Evolutionary conservation across 805 yeast species (phyloP).

Genomic region (Starmerella powellii): DNA sequence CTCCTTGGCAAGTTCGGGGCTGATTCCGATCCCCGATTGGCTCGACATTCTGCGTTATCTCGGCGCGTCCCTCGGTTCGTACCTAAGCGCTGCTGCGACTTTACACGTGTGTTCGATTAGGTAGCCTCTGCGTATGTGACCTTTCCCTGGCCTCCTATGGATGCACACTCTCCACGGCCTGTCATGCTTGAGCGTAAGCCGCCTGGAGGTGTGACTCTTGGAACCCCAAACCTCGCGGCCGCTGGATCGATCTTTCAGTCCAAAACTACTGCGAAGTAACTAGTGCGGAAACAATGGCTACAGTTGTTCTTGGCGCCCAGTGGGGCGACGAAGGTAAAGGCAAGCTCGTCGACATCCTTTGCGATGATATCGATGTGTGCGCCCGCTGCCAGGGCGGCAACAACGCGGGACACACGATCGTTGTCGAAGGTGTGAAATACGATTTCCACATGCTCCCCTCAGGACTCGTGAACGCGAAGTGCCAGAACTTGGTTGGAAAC

Average conservation of each 20-base stretch:
- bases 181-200: no score
- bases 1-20: slow-evolving; percentile 35
- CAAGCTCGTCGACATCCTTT: slow-evolving; percentile 84
- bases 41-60: slow-evolving; percentile 46
- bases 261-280: no score
- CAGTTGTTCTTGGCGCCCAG: slow-evolving; percentile 94
- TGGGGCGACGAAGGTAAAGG: slow-evolving; percentile 99
- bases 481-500: slow-evolving; percentile 80
- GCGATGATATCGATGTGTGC: slow-evolving; percentile 91
- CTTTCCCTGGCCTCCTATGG: no score
- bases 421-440: slow-evolving; percentile 74
- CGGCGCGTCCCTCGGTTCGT: no score
- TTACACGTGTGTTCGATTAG: no score
- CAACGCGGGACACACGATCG: slow-evolving; percentile 98
- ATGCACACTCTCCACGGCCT: no score
- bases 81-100: no score
- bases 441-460: slow-evolving; percentile 99
- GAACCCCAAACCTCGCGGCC: no score
- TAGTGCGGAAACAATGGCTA: no score
- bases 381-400: slow-evolving; percentile 97
- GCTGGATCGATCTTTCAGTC: no score
- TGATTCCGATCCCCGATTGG: slow-evolving; percentile 50
- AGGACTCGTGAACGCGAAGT: slow-evolving; percentile 89
- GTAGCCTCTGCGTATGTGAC: no score
- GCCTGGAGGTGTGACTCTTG: no score